Conservation (phyloP, 1,284 basidiomycete genomes). For the Naganishia albida region DNA sequence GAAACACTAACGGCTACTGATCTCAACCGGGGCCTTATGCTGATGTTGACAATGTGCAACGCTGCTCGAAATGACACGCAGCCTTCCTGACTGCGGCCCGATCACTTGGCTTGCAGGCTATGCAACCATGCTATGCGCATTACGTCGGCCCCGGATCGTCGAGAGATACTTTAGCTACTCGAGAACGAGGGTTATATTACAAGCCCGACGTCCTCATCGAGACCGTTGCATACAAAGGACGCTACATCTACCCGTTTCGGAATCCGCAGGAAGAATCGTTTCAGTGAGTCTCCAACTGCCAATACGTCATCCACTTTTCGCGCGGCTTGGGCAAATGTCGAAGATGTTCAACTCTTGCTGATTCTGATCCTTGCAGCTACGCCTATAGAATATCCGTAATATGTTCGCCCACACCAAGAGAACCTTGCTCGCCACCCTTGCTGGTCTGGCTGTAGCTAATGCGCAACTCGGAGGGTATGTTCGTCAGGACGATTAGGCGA, state of each 20-base stretch:
- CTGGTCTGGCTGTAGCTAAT: conserved; percentile 13
- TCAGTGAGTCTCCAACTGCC: conserved; percentile 6
- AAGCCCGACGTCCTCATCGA: too few species aligned
- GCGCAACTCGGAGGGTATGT: conserved; percentile 22
- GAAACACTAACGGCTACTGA: too few species aligned
- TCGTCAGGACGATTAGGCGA: not conserved
- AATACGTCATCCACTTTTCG: not conserved
- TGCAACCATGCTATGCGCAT: too few species aligned
- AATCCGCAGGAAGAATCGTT: not conserved
- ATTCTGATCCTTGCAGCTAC: not conserved
- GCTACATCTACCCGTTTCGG: not conserved
- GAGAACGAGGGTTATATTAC: too few species aligned
- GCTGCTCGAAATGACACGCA: too few species aligned
- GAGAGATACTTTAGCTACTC: too few species aligned
- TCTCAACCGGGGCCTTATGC: too few species aligned
- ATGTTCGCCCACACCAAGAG: conserved; percentile 12
- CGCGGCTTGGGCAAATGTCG: not conserved
- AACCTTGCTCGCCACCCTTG: conserved; percentile 14
- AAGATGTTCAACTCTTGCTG: not conserved
- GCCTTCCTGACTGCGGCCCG: too few species aligned
- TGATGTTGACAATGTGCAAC: too few species aligned
- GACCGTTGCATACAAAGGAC: too few species aligned
- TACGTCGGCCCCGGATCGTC: too few species aligned
- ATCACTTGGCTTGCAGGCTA: too few species aligned
- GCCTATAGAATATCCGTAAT: not conserved